Evolutionary conservation across 345 rosid species (phyloP), one percentile per base, ranked within the genome.

Genomic region (Microcos paniculata): DNA sequence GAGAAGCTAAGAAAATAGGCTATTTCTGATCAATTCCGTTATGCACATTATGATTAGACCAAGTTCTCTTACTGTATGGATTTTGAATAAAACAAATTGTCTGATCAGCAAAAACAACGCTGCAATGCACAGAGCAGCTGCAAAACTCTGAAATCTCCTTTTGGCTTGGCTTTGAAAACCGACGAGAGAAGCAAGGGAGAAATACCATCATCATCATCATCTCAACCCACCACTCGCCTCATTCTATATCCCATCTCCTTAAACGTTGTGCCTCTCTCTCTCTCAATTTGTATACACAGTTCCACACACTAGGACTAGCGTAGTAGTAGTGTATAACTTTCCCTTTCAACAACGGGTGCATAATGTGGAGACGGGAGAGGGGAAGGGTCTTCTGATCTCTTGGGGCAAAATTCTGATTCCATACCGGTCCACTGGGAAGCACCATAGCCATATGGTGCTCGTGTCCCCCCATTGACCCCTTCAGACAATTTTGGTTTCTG

Each of bases 401-500:
- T 9, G 6, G 45, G 45, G 16, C 9, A 62, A 59, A 62, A 1
- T 61, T 59, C 40, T 31, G 14, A 31, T 1, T 6, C 21, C 65
- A 5, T n/a, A n/a, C n/a, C n/a, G 35, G 42, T 31, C 40, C 64
- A 31, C n/a, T 6, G 23, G 10, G 2, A 30, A 28, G 42, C 65
- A 61, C 43, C 21, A 16, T n/a, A 19, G 4, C 26, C 68, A 18
- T n/a, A n/a, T n/a, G n/a, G n/a, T n/a, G n/a, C n/a, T 2, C 5
- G 38, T 35, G 38, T 5, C 38, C 38, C 38, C 38, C 38, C n/a
- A n/a, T n/a, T 30, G 42, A 7, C 55, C 59, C 67, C 48, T 42
- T n/a, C 23, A 61, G 28, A 67, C 14, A 28, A 11, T 49, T 59
- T 73, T 43, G 81, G 70, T 38, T 24, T 57, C 40, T 72, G 65